Base-by-base conservation (phyloP, 352 stramenopile species). In the Globisporangium irregulare region DNA sequence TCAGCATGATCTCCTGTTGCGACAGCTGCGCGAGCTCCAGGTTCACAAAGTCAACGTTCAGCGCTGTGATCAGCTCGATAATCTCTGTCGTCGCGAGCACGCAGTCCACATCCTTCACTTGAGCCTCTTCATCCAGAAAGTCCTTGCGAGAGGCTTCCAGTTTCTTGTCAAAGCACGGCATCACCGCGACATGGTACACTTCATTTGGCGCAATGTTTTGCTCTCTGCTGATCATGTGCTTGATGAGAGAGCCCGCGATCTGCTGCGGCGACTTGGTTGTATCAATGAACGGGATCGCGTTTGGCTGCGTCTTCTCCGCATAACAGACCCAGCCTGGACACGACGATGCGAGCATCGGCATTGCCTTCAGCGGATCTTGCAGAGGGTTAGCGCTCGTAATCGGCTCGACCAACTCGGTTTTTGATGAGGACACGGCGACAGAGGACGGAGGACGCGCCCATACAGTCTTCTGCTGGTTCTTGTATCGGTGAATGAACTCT, bases 141-240 rank as follows among this genome's bases (percentile, higher is more conserved):
- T 96, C 82, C 67, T 96, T 97, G 8, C 97, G 89, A 12, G 94
- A 98, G 0, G 97, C 97, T 78, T 99, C 97, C 8, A 99, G 80
- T 73, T 99, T 99, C 82, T 99, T 99, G 75, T 99, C 97, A 70
- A 98, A 98, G 85, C 97, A 99, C 36, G 97, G 97, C 97, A 99
- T 99, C 43, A 99, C 83, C 2, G 96, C 94, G 61, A 98, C 92
- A 79, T 99, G 92, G 74, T 98, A 98, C 8, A 98, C 87, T 41
- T 97, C 78, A 29, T 69, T 78, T 12, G 81, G 68, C 0, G 61
- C 43, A 32, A 90, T 48, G 8, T 75, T 76, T 46, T 88, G 78
- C 41, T 94, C 86, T n/a, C 79, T 64, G 56, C 80, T 78, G 8
- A 94, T 76, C 48, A 94, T 80, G 29, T 86, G 81, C 72, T 94